phyloP scores from a whole-genome alignment of 2,329 filamentous ascomycete species.

The Hyphodiscus sp. region DNA sequence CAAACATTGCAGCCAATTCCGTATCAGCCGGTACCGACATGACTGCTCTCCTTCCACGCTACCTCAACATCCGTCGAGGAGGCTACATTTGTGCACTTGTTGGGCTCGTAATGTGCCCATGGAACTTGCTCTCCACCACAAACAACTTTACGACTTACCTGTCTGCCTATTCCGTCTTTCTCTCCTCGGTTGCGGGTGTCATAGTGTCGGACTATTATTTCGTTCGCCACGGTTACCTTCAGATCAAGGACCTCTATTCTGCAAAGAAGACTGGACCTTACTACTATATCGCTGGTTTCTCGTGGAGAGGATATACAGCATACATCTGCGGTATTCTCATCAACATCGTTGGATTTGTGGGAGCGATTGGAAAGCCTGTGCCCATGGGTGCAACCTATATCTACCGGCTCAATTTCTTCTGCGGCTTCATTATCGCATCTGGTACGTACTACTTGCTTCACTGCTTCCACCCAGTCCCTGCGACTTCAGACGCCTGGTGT shows the following conservation, averaged over 20 bases:
- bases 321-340: conserved; percentile 80
- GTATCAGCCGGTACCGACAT: conserved; percentile 73
- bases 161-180: conserved; percentile 85
- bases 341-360: conserved; percentile 88
- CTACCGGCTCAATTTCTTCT: conserved; percentile 88
- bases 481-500: conserved; percentile 68
- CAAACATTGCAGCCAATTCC: conserved; percentile 82
- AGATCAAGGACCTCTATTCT: conserved; percentile 73
- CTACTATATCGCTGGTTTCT: conserved; percentile 65
- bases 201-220: conserved; percentile 85
- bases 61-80: conserved; percentile 77
- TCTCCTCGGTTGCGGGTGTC: conserved; percentile 90
- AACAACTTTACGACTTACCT: conserved; percentile 91
- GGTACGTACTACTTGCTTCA: conserved; percentile 65
- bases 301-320: conserved; percentile 78
- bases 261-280: conserved; percentile 62
- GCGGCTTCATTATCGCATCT: conserved; percentile 67
- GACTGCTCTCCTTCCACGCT: conserved; percentile 73
- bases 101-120: conserved; percentile 81
- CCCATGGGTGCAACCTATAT: conserved; percentile 77
- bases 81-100: conserved; percentile 78
- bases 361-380: conserved; percentile 65
- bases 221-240: conserved; percentile 74
- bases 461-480: conserved; percentile 64
- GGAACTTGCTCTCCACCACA: conserved; percentile 65